These are phyloP conservation scores for Puccinia polysora DNA, from an alignment of 1,284 basidiomycete genomes.

Conservation along the genomic window DNA sequence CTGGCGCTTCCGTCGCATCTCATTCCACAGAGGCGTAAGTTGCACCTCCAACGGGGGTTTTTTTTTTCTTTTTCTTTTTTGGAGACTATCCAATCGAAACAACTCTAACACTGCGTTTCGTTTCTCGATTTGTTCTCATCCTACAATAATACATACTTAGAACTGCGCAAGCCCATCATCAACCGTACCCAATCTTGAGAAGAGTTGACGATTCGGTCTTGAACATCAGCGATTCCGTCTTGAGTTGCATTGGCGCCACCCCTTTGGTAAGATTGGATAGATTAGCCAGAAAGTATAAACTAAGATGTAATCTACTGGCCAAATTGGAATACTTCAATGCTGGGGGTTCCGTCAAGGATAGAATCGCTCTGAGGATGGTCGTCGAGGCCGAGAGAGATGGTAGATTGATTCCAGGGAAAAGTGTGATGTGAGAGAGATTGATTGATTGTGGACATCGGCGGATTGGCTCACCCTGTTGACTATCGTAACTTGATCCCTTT, in stretches of 20 bases:
- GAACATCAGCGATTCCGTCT: conserved; percentile 66
- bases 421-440: conserved; percentile 60
- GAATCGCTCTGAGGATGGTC: conserved; percentile 77
- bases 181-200: conserved; percentile 13
- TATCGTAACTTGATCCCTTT: background rate
- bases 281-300: conserved; percentile 67
- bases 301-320: conserved; percentile 91
- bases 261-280: conserved; percentile 81
- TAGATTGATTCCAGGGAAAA: conserved; percentile 76
- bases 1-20: too few species aligned
- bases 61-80: too few species aligned
- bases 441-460: background rate
- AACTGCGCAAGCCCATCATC: too few species aligned
- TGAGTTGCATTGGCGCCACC: conserved; percentile 82
- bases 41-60: too few species aligned
- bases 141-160: too few species aligned
- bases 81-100: too few species aligned
- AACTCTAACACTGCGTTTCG: too few species aligned
- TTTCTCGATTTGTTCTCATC: too few species aligned
- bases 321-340: conserved; percentile 87
- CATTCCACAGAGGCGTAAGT: too few species aligned
- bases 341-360: conserved; percentile 90
- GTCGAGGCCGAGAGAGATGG: conserved; percentile 83
- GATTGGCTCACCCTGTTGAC: background rate
- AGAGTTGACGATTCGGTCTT: conserved; percentile 3